phyloP scores from a whole-genome alignment of 2,329 filamentous ascomycete species.

The Cyphellophora europaea region DNA sequence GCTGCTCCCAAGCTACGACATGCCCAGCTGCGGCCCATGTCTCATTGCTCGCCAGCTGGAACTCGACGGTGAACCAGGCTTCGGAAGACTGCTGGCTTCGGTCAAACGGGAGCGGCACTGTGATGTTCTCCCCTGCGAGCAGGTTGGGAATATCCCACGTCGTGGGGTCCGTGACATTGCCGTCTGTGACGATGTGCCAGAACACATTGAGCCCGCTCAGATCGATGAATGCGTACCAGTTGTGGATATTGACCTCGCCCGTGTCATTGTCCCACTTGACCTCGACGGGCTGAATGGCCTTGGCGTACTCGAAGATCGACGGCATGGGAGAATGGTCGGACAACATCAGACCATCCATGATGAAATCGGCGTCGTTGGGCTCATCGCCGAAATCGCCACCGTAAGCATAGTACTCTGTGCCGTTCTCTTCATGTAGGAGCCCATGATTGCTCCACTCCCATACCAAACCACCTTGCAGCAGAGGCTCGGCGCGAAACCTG shows the following conservation, averaged over 20 bases:
- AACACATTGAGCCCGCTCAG: slow-evolving; percentile 11
- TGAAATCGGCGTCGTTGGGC: slow-evolving; percentile 52
- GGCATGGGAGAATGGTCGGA: slow-evolving; percentile 48
- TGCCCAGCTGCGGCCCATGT: slow-evolving; percentile 15
- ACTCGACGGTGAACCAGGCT: slow-evolving; percentile 11
- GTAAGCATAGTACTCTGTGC: slow-evolving; percentile 46
- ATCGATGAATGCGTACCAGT: slow-evolving; percentile 12
- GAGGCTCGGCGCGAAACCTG: slow-evolving; percentile 50
- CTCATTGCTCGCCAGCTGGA: slow-evolving; percentile 6
- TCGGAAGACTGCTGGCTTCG: slow-evolving; percentile 25
- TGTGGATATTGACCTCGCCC: slow-evolving; percentile 29
- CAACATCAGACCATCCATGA: slow-evolving; percentile 51
- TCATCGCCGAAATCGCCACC: slow-evolving; percentile 54
- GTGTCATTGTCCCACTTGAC: slow-evolving; percentile 38
- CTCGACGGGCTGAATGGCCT: slow-evolving; percentile 47
- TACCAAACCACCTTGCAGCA: slow-evolving; percentile 57
- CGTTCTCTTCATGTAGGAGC: slow-evolving; percentile 23
- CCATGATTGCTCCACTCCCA: slow-evolving; percentile 61
- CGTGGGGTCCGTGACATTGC: slow-evolving; percentile 15
- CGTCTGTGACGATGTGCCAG: slow-evolving; percentile 37
- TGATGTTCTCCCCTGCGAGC: slow-evolving; percentile 22
- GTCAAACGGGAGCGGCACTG: background rate
- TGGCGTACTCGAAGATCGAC: slow-evolving; percentile 48
- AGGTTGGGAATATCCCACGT: slow-evolving; percentile 25
- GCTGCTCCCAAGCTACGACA: slow-evolving; percentile 12